phyloP scores from a whole-genome alignment of 768 basidiomycete species.

The Tricholoma terreum region DNA sequence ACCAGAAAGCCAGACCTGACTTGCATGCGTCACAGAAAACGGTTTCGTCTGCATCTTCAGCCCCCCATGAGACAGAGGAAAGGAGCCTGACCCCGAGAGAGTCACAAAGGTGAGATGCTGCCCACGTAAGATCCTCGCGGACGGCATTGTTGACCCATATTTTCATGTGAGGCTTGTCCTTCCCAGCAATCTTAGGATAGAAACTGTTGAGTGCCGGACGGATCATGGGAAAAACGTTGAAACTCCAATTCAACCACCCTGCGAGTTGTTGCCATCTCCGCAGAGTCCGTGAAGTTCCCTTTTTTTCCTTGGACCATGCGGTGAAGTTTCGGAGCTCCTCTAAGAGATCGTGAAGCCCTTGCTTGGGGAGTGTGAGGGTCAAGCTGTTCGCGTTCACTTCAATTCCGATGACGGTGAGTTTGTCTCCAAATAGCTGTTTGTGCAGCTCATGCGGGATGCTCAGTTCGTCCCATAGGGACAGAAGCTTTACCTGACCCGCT shows the following conservation, averaged over 20 bases:
- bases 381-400: too few relatives aligned
- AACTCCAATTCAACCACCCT: constrained; percentile 40
- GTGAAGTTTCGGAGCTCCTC: constrained; percentile 7
- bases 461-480: too few relatives aligned
- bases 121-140: constrained; percentile 32
- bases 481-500: background rate
- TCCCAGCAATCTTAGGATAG: constrained; percentile 27
- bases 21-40: constrained; percentile 23
- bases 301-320: background rate
- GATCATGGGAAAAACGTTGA: too few relatives aligned
- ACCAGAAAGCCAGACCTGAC: constrained; percentile 18
- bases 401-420: too few relatives aligned
- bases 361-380: too few relatives aligned
- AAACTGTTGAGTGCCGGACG: constrained; percentile 21
- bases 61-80: constrained; percentile 14
- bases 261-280: constrained; percentile 28
- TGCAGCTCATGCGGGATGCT: too few relatives aligned
- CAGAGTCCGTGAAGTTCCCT: constrained; percentile 13
- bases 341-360: constrained; percentile 11
- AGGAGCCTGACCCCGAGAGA: constrained; percentile 21
- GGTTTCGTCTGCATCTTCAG: constrained; percentile 8
- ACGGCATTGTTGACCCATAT: too few relatives aligned
- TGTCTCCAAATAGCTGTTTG: too few relatives aligned
- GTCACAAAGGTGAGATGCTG: constrained; percentile 14
- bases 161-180: constrained; percentile 14